Evolutionary conservation across 805 yeast species (phyloP).

Genomic region (Sungouiozyma ichnusensis): DNA sequence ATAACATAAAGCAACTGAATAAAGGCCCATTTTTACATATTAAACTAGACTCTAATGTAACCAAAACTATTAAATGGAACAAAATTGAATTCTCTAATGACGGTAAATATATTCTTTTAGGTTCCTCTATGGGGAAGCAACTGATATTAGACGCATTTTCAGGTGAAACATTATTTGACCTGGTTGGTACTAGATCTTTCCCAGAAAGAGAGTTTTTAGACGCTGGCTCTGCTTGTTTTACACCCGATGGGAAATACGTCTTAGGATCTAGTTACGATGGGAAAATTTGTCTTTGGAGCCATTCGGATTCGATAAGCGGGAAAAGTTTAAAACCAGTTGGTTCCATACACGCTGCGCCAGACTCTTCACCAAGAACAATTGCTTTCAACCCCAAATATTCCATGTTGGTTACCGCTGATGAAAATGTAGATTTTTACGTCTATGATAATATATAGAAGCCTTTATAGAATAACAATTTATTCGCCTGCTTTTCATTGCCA

Average conservation of each 20-base stretch:
- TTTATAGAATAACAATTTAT: too few species aligned
- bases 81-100: slow-evolving; percentile 72
- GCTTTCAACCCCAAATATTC: slow-evolving; percentile 34
- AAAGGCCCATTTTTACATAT: slow-evolving; percentile 45
- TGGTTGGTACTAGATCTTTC: slow-evolving; percentile 41
- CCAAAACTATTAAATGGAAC: slow-evolving; percentile 36
- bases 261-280: slow-evolving; percentile 52
- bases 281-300: slow-evolving; percentile 44
- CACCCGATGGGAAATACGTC: slow-evolving; percentile 59
- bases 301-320: slow-evolving; percentile 23
- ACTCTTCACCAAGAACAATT: slow-evolving; percentile 31
- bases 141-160: slow-evolving; percentile 59
- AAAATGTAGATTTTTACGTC: slow-evolving; percentile 28
- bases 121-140: slow-evolving; percentile 47
- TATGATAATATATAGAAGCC: slow-evolving; percentile 12
- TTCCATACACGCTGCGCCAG: slow-evolving; percentile 24
- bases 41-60: slow-evolving; percentile 25
- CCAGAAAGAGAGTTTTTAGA: slow-evolving; percentile 37
- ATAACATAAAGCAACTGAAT: slow-evolving; percentile 50
- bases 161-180: slow-evolving; percentile 39
- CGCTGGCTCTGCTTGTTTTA: slow-evolving; percentile 46
- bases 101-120: slow-evolving; percentile 53
- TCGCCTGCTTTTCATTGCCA: too few species aligned
- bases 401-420: slow-evolving; percentile 31
- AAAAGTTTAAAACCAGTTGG: slow-evolving; percentile 21